Conservation (phyloP, 192 early-diverging fungal species). For the Chytriomyces hyalinus region DNA sequence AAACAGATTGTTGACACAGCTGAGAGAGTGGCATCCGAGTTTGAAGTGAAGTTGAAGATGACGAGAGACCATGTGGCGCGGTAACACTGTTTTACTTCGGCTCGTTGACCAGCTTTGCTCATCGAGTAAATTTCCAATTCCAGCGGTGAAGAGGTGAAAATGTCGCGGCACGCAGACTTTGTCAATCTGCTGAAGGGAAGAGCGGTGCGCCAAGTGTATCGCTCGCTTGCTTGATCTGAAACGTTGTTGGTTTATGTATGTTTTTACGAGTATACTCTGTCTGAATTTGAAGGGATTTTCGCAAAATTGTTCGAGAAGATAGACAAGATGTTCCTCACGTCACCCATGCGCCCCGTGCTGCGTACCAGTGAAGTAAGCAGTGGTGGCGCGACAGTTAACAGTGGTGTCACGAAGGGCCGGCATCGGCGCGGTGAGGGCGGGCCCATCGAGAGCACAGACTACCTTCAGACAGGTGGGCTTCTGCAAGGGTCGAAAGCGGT, state of each 20-base stretch:
- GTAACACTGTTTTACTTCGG: conserved; percentile 8
- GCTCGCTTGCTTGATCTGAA: conserved; percentile 2
- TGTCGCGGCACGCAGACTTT: conserved; percentile 41
- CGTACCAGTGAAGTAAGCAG: too few relatives aligned
- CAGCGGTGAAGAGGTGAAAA: conserved; percentile 5
- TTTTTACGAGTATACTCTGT: neutral
- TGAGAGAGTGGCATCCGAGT: conserved; percentile 70
- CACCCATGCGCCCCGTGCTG: neutral
- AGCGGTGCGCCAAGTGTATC: neutral
- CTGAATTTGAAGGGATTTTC: too few relatives aligned
- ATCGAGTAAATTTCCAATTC: neutral
- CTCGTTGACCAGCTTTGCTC: neutral
- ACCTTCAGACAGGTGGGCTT: conserved; percentile 16
- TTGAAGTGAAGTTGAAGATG: conserved; percentile 66
- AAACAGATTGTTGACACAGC: conserved; percentile 66
- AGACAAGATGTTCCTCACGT: conserved; percentile 18
- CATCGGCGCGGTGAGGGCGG: neutral
- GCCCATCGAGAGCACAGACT: conserved; percentile 21
- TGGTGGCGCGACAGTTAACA: too few relatives aligned
- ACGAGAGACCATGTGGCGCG: conserved; percentile 9
- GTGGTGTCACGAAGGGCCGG: neutral
- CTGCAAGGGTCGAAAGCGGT: conserved; percentile 23
- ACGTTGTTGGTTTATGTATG: neutral
- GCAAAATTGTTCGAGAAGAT: too few relatives aligned
- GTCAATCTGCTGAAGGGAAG: conserved; percentile 27